Evolutionary conservation across 2,329 filamentous ascomycete genomes (phyloP).

Genomic region (Aquanectria penicillioides): DNA sequence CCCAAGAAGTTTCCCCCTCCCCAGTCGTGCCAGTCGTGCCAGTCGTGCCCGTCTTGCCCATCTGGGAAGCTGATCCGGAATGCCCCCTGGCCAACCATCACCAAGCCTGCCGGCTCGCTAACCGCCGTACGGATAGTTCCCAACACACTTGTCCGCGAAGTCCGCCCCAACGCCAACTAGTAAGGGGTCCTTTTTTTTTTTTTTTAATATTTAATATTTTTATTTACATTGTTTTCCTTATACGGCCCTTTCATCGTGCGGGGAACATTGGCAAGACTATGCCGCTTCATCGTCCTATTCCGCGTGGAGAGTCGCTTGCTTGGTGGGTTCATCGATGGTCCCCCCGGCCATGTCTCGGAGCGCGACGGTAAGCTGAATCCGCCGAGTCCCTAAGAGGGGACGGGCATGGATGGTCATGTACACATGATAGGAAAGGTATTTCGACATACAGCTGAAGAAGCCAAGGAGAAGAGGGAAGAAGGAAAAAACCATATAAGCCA

Average conservation of each 20-base stretch:
- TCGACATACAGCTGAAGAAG: background rate
- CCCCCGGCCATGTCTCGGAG: background rate
- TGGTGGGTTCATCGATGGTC: background rate
- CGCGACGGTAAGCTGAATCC: background rate
- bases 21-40: background rate
- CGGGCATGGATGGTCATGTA: too few species aligned
- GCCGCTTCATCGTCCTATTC: background rate
- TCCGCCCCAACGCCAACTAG: too few species aligned
- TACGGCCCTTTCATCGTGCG: too few species aligned
- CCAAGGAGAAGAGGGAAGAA: background rate
- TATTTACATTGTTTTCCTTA: too few species aligned
- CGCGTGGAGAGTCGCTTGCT: background rate
- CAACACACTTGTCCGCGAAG: too few species aligned
- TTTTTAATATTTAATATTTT: too few species aligned
- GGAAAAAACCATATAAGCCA: background rate
- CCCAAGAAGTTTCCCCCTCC: background rate
- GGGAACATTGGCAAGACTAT: too few species aligned
- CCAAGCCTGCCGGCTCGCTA: background rate
- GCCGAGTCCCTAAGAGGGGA: background rate
- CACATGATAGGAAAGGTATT: background rate
- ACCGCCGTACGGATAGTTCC: too few species aligned
- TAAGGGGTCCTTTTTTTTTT: too few species aligned
- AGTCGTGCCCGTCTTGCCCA: slow-evolving; percentile 31
- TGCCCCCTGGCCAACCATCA: slow-evolving; percentile 25
- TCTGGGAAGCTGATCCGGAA: slow-evolving; percentile 38